Percentiles rank a stretch among this genome's conserved stretches.
Evolutionary conservation across 2,329 filamentous ascomycete genomes (phyloP).

Genomic region (Penicillium fuscoglaucum): DNA sequence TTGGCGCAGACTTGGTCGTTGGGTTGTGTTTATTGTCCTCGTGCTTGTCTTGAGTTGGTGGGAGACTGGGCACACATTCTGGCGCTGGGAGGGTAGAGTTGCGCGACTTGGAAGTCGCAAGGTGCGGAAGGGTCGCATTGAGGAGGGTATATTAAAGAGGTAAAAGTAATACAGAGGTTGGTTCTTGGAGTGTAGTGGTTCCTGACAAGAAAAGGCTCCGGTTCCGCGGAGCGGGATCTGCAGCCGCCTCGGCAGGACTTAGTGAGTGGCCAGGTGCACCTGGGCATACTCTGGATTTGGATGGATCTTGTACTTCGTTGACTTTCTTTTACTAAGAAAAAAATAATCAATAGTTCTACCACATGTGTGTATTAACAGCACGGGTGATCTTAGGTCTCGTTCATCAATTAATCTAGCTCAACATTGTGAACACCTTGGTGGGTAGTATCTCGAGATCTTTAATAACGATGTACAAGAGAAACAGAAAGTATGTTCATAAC

Average conservation of each 20-base stretch:
- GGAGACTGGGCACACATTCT: background rate
- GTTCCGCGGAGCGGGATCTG: slow-evolving; percentile 21
- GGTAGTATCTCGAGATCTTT: background rate
- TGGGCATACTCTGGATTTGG: background rate
- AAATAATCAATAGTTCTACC: background rate
- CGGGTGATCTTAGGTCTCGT: background rate
- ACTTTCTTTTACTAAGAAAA: background rate
- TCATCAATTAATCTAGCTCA: background rate
- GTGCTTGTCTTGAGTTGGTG: background rate
- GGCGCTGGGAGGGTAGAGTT: background rate
- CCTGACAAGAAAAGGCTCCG: slow-evolving; percentile 5
- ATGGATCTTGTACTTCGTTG: background rate
- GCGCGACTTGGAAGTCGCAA: slow-evolving; percentile 20
- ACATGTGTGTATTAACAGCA: background rate
- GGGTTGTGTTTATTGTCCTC: slow-evolving; percentile 17
- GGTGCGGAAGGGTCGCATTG: slow-evolving; percentile 16
- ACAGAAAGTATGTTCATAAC: background rate
- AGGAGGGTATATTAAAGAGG: background rate
- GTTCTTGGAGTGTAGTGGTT: slow-evolving; percentile 3
- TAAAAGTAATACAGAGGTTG: background rate
- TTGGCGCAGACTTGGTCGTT: slow-evolving; percentile 6
- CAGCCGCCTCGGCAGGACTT: slow-evolving; percentile 13
- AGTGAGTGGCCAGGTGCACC: background rate
- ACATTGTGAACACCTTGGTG: background rate
- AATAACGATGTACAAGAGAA: background rate